Evolutionary conservation across 139 green algal genomes (phyloP), one percentile per base, ranked within the genome.

Genomic region (Closterium sp.): DNA sequence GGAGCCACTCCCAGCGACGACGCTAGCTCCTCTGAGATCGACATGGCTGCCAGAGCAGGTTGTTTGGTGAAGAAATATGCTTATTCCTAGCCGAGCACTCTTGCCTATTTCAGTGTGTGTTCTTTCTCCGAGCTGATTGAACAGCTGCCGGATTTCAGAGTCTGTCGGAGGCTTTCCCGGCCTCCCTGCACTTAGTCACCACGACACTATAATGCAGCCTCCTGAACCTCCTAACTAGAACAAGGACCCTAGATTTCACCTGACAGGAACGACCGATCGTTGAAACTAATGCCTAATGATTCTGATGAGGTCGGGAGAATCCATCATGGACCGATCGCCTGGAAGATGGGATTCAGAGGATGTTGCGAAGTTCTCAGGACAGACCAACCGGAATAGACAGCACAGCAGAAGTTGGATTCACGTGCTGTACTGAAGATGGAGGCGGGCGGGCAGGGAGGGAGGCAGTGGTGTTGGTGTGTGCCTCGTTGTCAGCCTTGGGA

Each of bases 1-100:
- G 36, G 35, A 28, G 90, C 93, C 76, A 93, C 28, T 30, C 89
- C 91, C 30, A 93, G 81, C 32, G 91, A 32, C 19, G 64, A 31
- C 19, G 89, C 91, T 87, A 92, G 2, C n/a, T 86, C 30, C 28
- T 86, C 83, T 86, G 83, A 32, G 83, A 86, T 76, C 55, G 55
- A 76, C 55, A 76, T 76, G 12, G 2, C 55, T 76, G 55, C 16
- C 16, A 28, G 25, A 76, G 16, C 55, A 5, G 55, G 55, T 76
- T 25, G 55, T 2, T 76, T 1, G 16, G 55, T 76, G 9, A 28
- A 76, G 25, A n/a, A n/a, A n/a, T n/a, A n/a, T n/a, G n/a, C n/a
- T n/a, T n/a, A n/a, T n/a, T n/a, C n/a, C n/a, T n/a, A n/a, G n/a
- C n/a, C n/a, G n/a, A n/a, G n/a, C n/a, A n/a, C n/a, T n/a, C n/a